Evolutionary conservation across 305 asterid species (phyloP).

Genomic region (Fraxinus latifolia): DNA sequence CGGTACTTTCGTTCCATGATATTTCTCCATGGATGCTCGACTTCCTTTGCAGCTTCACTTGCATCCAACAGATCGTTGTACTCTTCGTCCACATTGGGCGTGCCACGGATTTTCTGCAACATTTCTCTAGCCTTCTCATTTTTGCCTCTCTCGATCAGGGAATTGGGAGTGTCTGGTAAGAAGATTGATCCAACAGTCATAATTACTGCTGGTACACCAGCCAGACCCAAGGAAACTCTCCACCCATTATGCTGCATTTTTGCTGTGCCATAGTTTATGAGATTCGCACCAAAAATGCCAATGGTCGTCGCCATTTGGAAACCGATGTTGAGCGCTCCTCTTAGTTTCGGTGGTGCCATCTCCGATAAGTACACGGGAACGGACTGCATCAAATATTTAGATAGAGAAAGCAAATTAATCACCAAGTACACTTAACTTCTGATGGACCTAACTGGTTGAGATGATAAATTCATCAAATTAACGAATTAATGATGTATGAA

Average conservation of each 20-base stretch:
- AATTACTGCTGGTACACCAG: constrained; percentile 59
- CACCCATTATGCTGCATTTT: constrained; percentile 50
- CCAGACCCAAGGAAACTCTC: constrained; percentile 58
- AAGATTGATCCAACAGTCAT: constrained; percentile 47
- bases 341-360: constrained; percentile 60
- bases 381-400: constrained; percentile 24
- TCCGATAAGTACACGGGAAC: constrained; percentile 73
- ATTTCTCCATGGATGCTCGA: constrained; percentile 42
- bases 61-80: constrained; percentile 51
- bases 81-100: constrained; percentile 39
- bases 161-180: constrained; percentile 72
- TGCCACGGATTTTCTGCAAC: constrained; percentile 50
- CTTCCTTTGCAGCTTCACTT: constrained; percentile 35
- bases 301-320: constrained; percentile 66
- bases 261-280: constrained; percentile 55
- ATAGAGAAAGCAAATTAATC: background rate
- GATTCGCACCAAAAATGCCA: constrained; percentile 51
- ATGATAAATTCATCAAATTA: background rate
- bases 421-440: background rate
- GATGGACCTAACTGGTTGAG: background rate
- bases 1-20: constrained; percentile 31
- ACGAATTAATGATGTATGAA: background rate
- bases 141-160: constrained; percentile 48
- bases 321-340: constrained; percentile 66
- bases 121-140: constrained; percentile 33